A percentile compares a stretch with the other conserved stretches of the same genome.
phyloP scores from a whole-genome alignment of 805 yeast genomes.

The Candida yuanshanica region DNA sequence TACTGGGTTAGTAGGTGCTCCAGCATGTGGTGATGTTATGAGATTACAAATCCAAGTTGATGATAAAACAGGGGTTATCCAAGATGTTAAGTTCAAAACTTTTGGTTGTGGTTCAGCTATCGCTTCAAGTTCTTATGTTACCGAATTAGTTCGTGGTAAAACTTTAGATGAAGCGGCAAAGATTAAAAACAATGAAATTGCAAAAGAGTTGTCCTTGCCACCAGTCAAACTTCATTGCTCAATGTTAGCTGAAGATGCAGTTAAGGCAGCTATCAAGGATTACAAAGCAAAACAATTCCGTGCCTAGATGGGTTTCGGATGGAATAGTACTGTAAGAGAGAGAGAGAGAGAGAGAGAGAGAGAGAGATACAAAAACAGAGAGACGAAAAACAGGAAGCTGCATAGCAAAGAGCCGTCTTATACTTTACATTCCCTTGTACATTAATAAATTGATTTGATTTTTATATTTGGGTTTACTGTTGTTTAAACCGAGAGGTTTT shows the following conservation, averaged over 20 bases:
- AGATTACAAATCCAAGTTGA: slow-evolving; percentile 91
- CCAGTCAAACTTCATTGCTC: slow-evolving; percentile 98
- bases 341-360: not conserved
- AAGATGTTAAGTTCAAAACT: slow-evolving; percentile 95
- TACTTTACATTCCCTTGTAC: not conserved
- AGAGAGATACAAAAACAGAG: too few relatives aligned
- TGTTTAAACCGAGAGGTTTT: too few relatives aligned
- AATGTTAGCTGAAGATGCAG: slow-evolving; percentile 98
- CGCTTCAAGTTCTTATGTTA: slow-evolving; percentile 91
- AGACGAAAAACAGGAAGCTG: not conserved
- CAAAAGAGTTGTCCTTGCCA: slow-evolving; percentile 89
- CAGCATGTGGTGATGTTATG: slow-evolving; percentile 99
- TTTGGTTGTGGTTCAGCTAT: slow-evolving; percentile 99
- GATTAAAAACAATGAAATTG: slow-evolving; percentile 91
- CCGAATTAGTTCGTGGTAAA: slow-evolving; percentile 93
- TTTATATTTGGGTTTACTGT: too few relatives aligned
- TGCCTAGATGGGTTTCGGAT: slow-evolving; percentile 8
- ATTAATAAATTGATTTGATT: not conserved
- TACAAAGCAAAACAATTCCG: slow-evolving; percentile 73
- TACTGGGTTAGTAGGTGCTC: slow-evolving; percentile 97
- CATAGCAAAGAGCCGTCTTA: too few relatives aligned
- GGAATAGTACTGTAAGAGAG: too few relatives aligned
- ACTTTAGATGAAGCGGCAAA: slow-evolving; percentile 87
- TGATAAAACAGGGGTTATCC: slow-evolving; percentile 83
- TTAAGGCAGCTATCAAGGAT: slow-evolving; percentile 94